Percentiles rank a stretch among this genome's conserved stretches.
phyloP scores from a whole-genome alignment of 495 filamentous ascomycete genomes.

The Penicillium bialowiezense region DNA sequence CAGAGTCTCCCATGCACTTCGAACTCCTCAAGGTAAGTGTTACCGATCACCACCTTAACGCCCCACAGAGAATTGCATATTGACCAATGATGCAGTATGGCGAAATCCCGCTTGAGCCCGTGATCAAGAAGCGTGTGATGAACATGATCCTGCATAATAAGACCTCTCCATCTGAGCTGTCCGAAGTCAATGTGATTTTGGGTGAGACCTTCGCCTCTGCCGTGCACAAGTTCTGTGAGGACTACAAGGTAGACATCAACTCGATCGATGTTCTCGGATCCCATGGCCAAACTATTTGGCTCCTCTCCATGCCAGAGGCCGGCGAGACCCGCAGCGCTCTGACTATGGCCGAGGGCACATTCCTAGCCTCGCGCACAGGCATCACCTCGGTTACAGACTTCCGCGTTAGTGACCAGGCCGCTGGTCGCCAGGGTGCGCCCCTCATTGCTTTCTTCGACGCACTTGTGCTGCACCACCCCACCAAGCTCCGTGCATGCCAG shows the following conservation, averaged over 20 bases:
- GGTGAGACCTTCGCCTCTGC: constrained; percentile 52
- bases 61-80: not conserved
- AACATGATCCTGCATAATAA: constrained; percentile 52
- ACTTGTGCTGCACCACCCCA: constrained; percentile 53
- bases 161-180: constrained; percentile 50
- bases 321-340: constrained; percentile 48
- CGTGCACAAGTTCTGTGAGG: constrained; percentile 44
- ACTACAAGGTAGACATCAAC: constrained; percentile 42
- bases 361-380: constrained; percentile 41
- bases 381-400: constrained; percentile 48
- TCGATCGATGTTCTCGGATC: constrained; percentile 55
- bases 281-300: constrained; percentile 60
- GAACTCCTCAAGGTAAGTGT: constrained; percentile 36
- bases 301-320: constrained; percentile 49
- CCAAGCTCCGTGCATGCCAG: constrained; percentile 54
- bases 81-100: constrained; percentile 24
- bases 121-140: constrained; percentile 55
- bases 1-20: constrained; percentile 48
- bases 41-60: not conserved
- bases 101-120: constrained; percentile 45
- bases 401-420: constrained; percentile 43
- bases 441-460: constrained; percentile 49
- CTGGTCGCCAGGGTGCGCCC: constrained; percentile 44
- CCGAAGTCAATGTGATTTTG: constrained; percentile 51
- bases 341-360: constrained; percentile 45